A percentile compares a stretch with the other conserved stretches of the same genome.
These are phyloP conservation scores for Rhizopogon sp. DNA, from an alignment of 768 basidiomycete species.

Conservation along the genomic window DNA sequence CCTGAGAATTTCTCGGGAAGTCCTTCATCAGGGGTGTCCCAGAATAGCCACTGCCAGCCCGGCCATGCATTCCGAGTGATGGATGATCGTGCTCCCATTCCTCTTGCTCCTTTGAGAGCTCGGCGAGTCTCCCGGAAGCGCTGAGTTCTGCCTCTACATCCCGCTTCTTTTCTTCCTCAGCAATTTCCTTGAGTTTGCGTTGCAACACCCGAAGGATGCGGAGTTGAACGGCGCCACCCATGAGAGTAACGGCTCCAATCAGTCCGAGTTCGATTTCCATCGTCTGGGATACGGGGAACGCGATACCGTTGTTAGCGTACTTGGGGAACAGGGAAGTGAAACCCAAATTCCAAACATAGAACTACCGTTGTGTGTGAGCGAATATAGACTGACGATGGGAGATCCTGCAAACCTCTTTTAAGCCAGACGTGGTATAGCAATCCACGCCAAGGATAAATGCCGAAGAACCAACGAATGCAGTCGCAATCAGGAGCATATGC, in stretches of 20 bases:
- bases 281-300: conserved; percentile 81
- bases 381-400: neutral
- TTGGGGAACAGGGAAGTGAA: conserved; percentile 78
- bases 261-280: conserved; percentile 95
- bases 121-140: conserved; percentile 65
- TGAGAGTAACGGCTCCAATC: conserved; percentile 75
- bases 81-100: conserved; percentile 90
- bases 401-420: conserved; percentile 72
- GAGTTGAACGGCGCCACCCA: conserved; percentile 88
- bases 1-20: conserved; percentile 45
- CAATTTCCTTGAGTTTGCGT: conserved; percentile 74
- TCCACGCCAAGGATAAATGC: conserved; percentile 92
- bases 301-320: conserved; percentile 57
- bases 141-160: conserved; percentile 74
- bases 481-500: conserved; percentile 80
- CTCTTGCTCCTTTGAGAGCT: conserved; percentile 61
- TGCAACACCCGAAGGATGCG: conserved; percentile 79
- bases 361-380: conserved; percentile 40
- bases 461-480: conserved; percentile 85
- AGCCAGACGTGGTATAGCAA: conserved; percentile 85
- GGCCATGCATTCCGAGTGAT: conserved; percentile 50
- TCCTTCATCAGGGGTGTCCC: conserved; percentile 65
- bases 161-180: conserved; percentile 63
- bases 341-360: conserved; percentile 95
- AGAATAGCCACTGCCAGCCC: conserved; percentile 61